Base-by-base conservation (phyloP, 2,329 filamentous ascomycete genomes). In the Talaromyces sp. region DNA sequence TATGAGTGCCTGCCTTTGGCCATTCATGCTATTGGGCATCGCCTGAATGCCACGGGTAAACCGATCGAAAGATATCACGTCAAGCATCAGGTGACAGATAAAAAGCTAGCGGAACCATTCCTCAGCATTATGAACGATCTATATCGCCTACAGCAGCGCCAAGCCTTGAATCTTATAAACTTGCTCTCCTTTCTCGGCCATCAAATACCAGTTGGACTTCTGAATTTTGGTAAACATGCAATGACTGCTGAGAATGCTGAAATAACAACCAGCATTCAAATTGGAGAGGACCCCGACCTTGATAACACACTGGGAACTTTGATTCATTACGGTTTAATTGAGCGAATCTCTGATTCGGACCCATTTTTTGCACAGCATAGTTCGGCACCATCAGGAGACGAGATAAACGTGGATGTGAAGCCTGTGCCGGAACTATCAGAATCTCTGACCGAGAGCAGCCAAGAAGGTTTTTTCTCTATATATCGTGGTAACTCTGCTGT, bases 1-100 rank as follows among this genome's bases (percentile, higher is more conserved):
- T 85, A 88, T 72, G 84, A 84, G 19, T 80, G 83, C 49, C 73
- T 89, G 13, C 86, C 87, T 1, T 73, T 89, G 6, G 87, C 87
- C 57, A 86, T 90, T 17, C 85, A 88, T 60, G 82, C 86, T 0
- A 82, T 86, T 2, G 84, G 84, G 1, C 80, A 84, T 56, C 79
- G 85, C 30, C 72, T 89, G 13, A 85, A 82, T 50, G 80, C 81
- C 2, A 85, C 83, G 0, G 75, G 78, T 16, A 86, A 86, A 57
- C 83, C 85, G 0, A 73, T 89, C 3, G 80, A 82, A 1, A 83
- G 78, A 57, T 88, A 86, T 55, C 71, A 69, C 30, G 71, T 85
- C n/a, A 77, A 78, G 54, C 80, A 80, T 1, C 86, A 83, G 52
- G 74, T 79, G 35, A 81, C 77, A 1, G 80, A 82, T 39, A 80